Evolutionary conservation across 768 basidiomycete species (phyloP).

Genomic region (Crepidotus variabilis): DNA sequence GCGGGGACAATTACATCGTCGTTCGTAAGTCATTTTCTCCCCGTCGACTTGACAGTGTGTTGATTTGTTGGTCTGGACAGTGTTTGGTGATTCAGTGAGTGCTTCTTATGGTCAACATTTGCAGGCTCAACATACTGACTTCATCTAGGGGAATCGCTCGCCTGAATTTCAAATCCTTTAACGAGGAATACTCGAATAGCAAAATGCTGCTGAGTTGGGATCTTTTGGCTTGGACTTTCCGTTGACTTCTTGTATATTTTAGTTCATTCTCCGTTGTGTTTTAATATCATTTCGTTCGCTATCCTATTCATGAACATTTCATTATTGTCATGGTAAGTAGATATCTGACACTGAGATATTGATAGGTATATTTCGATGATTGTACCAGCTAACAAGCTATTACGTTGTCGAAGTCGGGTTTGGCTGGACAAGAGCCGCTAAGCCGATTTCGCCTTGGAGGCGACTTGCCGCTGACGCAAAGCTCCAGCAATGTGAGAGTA

Average conservation of each 20-base stretch:
- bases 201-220: not conserved
- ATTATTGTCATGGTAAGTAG: not conserved
- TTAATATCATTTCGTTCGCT: not conserved
- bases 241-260: not conserved
- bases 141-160: conserved; percentile 25
- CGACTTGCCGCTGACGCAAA: conserved; percentile 40
- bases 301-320: not conserved
- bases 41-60: not conserved
- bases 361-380: no score
- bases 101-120: conserved; percentile 14
- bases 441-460: conserved; percentile 31
- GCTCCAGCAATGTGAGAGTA: conserved; percentile 65
- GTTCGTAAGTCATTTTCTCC: conserved; percentile 33
- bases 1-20: conserved; percentile 39
- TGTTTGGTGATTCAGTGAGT: conserved; percentile 47
- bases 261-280: not conserved
- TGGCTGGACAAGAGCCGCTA: no score
- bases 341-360: no score
- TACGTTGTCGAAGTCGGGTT: no score
- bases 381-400: no score
- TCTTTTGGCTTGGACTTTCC: not conserved
- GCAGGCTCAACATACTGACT: not conserved
- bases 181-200: not conserved
- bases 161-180: conserved; percentile 25
- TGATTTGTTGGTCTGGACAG: conserved; percentile 17